phyloP scores from a whole-genome alignment of 176 grass and related monocot species.

The Ananas comosus region DNA sequence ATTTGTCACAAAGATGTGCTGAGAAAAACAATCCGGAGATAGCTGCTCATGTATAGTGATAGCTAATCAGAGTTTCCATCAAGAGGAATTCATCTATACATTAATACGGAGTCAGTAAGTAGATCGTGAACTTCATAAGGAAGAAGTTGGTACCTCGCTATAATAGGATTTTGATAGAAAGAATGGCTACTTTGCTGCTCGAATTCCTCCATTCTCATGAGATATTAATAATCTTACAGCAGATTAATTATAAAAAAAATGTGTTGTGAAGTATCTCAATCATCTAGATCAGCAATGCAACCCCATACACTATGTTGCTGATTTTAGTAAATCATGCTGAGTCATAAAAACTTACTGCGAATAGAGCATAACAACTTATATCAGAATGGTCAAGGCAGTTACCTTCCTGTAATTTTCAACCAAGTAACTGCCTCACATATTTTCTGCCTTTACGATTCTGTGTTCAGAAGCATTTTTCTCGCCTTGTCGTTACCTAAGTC shows the following conservation, averaged over 20 bases:
- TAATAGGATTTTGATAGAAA: slow-evolving; percentile 20
- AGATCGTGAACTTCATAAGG: background rate
- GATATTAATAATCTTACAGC: slow-evolving; percentile 16
- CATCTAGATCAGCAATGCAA: background rate
- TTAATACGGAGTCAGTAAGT: background rate
- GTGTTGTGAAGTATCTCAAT: background rate
- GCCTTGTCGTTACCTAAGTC: slow-evolving; percentile 22
- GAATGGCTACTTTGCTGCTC: slow-evolving; percentile 21
- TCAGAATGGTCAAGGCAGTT: background rate
- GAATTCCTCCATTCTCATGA: slow-evolving; percentile 9
- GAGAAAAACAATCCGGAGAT: background rate
- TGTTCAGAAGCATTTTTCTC: slow-evolving; percentile 16
- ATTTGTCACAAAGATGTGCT: too few species aligned
- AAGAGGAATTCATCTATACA: background rate
- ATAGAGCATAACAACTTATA: too few species aligned
- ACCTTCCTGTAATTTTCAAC: slow-evolving; percentile 31
- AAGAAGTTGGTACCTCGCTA: slow-evolving; percentile 13
- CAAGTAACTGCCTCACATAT: slow-evolving; percentile 28
- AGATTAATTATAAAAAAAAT: background rate
- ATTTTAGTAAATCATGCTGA: too few species aligned
- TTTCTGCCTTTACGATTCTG: slow-evolving; percentile 19
- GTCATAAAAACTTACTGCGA: too few species aligned
- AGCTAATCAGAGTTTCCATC: background rate
- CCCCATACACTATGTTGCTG: background rate
- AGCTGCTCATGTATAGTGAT: background rate